phyloP scores from a whole-genome alignment of 345 rosid genomes.

The Salix suchowensis region DNA sequence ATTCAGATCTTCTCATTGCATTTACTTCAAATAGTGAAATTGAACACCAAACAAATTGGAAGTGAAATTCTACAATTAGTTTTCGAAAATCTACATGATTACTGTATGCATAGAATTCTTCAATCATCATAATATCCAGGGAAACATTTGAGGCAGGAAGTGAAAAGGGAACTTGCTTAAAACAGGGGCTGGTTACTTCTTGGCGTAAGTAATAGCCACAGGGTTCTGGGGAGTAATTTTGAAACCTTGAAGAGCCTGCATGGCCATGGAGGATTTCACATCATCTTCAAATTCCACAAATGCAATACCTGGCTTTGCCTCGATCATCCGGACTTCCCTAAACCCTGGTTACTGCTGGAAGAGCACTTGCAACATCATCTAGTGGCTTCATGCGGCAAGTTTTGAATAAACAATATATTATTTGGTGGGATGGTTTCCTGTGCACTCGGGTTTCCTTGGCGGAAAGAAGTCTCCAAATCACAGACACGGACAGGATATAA shows the following conservation, averaged over 20 bases:
- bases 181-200: constrained; percentile 43
- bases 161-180: not conserved
- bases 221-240: constrained; percentile 80
- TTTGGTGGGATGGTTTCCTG: constrained; percentile 69
- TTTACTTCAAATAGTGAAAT: not conserved
- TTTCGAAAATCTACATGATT: constrained; percentile 1
- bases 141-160: not conserved
- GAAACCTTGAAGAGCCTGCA: constrained; percentile 90
- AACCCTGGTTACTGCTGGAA: constrained; percentile 83
- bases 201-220: constrained; percentile 82
- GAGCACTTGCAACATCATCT: constrained; percentile 76
- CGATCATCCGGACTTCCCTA: constrained; percentile 87
- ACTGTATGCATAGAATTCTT: not conserved
- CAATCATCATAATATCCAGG: not conserved
- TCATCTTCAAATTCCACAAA: constrained; percentile 90
- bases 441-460: constrained; percentile 36
- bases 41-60: not conserved
- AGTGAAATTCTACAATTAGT: not conserved
- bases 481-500: too few relatives aligned
- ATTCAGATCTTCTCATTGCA: not conserved
- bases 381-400: constrained; percentile 81
- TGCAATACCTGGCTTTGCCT: constrained; percentile 92
- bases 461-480: constrained; percentile 44
- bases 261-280: constrained; percentile 70
- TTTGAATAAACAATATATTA: constrained; percentile 81